phyloP scores from a whole-genome alignment of 257 asterid species.

The Scutellaria galericulata region DNA sequence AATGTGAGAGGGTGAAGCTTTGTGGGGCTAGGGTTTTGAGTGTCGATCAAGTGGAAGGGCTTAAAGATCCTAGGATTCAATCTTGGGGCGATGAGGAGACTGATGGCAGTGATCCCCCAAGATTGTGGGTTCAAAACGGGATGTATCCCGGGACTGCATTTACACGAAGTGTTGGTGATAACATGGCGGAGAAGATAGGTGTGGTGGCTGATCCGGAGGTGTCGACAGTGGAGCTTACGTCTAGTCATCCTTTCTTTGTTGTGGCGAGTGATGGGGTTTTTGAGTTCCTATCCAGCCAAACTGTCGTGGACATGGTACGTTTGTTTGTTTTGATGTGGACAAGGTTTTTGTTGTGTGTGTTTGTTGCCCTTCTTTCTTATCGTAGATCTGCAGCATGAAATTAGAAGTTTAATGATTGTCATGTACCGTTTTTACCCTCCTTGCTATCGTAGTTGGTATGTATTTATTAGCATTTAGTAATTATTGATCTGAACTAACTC shows the following conservation, averaged over 20 bases:
- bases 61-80: constrained; percentile 84
- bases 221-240: constrained; percentile 58
- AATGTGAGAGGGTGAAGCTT: constrained; percentile 83
- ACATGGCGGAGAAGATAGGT: constrained; percentile 85
- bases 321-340: neutral
- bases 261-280: constrained; percentile 94
- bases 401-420: constrained; percentile 25
- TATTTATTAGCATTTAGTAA: neutral
- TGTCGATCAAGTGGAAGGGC: constrained; percentile 94
- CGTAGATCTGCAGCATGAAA: neutral
- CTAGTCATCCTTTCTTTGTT: constrained; percentile 73
- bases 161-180: constrained; percentile 90
- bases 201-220: constrained; percentile 90
- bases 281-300: constrained; percentile 86
- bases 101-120: constrained; percentile 93
- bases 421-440: neutral
- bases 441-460: constrained; percentile 3
- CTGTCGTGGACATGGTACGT: constrained; percentile 88
- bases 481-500: neutral
- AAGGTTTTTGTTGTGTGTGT: neutral
- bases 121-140: constrained; percentile 92
- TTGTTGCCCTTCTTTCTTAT: constrained; percentile 3
- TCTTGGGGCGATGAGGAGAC: constrained; percentile 95
- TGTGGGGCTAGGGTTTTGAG: constrained; percentile 97
- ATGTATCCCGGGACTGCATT: constrained; percentile 98